Base-by-base conservation (phyloP, 805 yeast species). In the Wickerhamiella lipophila region DNA sequence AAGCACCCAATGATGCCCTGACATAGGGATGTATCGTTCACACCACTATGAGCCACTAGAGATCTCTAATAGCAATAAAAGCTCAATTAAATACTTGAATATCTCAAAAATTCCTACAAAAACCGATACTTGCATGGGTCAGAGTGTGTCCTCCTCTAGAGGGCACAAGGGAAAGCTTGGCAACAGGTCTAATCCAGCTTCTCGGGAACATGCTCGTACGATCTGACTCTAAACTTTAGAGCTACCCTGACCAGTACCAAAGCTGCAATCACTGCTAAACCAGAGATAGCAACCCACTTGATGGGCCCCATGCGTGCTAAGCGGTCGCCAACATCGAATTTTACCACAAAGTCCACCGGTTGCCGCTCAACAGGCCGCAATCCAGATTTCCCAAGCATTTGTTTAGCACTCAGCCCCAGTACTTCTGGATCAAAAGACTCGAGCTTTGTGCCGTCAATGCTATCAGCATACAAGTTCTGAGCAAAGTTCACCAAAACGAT, bases 401-500 rank as follows among this genome's bases (percentile, higher is more conserved):
- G 25, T n/a, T 42, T 27, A 18, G 13, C 25, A 18, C 26, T 27
- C 7, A 2, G 8, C 3, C 2, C 15, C n/a, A 40, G 30, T 11
- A 25, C 30, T 6, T 12, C 9, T 6, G 21, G 21, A 15, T 22
- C 29, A 29, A 36, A 35, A 7, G 27, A 19, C 21, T 36, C 36
- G 27, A 49, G 13, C 39, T 35, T 42, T 6, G n/a, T 44, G 6
- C 40, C 47, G n/a, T 43, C 21, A 23, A 21, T 15, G 4, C 15
- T 11, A 23, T 52, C 55, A 3, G 54, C 47, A 39, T 57, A 57
- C 16, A 38, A 22, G 32, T 53, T 53, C 18, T 49, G 41, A 46
- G 49, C 53, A 48, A 56, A 54, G 41, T 57, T 57, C 9, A 51
- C 29, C 11, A 55, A 46, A 9, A 56, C 30, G 6, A 58, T 41